Evolutionary conservation across 805 yeast species (phyloP), one percentile per base, ranked within the genome.

Genomic region (Suhomyces tanzawaensis): DNA sequence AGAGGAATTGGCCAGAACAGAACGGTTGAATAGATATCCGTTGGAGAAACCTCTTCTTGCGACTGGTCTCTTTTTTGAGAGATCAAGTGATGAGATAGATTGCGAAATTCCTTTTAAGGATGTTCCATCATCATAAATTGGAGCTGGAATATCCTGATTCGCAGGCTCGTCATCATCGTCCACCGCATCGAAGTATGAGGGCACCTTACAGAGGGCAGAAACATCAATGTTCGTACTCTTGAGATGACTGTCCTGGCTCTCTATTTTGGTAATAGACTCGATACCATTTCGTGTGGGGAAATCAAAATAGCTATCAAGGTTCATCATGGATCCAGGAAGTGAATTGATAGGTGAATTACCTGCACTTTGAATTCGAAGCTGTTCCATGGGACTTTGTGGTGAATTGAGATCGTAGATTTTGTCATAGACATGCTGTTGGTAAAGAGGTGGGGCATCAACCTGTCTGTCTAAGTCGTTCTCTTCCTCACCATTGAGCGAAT

Each of bases 401-500:
- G 57, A 49, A 18, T 53, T 50, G 29, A 60, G 51, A 49, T 70
- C 74, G 43, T 55, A 71, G 7, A 66, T 41, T 37, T 55, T 52
- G 42, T 71, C 76, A 41, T 51, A 55, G 3, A 57, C 51, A 37
- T 67, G 70, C 39, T 64, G 54, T 26, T 65, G 63, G 47, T 71
- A 71, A 21, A 69, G 31, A 4, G 76, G 76, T 17, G 76, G 76
- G 6, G 74, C 74, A 2, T 53, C 54, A 15, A 55, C 60, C 17
- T 49, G 53, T 4, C 53, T 43, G 28, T 52, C 61, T n/a, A 49
- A 42, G 11, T 54, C 60, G 17, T 48, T 45, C 3, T 29, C 46
- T 3, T 39, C 32, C 13, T 24, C 39, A 4, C 34, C 19, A 4
- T 17, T 32, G n/a, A 14, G 19, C 9, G 19, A 22, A 5, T 14